Percentiles rank a stretch among this genome's conserved stretches.
Conservation (phyloP, 176 grass and related monocot species). For the Aegilops tauschii region DNA sequence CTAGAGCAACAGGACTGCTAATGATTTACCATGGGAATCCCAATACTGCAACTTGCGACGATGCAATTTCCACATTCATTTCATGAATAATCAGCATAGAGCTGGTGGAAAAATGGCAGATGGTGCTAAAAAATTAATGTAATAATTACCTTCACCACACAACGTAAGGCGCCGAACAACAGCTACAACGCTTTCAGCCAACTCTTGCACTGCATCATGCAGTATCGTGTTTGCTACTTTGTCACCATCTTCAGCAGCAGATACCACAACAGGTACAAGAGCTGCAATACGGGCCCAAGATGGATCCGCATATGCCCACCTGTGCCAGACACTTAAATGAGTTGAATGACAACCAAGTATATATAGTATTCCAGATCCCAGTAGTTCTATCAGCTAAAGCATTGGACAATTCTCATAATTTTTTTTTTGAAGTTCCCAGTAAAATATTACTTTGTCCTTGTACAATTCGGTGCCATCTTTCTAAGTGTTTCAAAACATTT, state of each 20-base stretch:
- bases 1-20: background rate
- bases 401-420: background rate
- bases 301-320: slow-evolving; percentile 96
- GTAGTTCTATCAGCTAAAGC: slow-evolving; percentile 7
- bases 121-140: background rate
- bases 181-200: slow-evolving; percentile 89
- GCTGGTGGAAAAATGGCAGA: background rate
- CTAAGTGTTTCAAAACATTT: background rate
- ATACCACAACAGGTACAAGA: slow-evolving; percentile 90
- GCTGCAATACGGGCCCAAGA: slow-evolving; percentile 99
- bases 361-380: slow-evolving; percentile 18
- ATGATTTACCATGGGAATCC: background rate
- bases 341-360: background rate
- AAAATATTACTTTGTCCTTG: background rate
- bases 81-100: slow-evolving; percentile 9
- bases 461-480: background rate
- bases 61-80: background rate
- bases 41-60: background rate
- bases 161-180: slow-evolving; percentile 82
- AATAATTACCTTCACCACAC: slow-evolving; percentile 74
- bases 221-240: slow-evolving; percentile 97
- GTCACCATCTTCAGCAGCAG: slow-evolving; percentile 91
- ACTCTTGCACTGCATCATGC: slow-evolving; percentile 73
- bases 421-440: background rate
- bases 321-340: slow-evolving; percentile 30